phyloP scores from a whole-genome alignment of 257 asterid species.

The Solanum lycopersicoides region DNA sequence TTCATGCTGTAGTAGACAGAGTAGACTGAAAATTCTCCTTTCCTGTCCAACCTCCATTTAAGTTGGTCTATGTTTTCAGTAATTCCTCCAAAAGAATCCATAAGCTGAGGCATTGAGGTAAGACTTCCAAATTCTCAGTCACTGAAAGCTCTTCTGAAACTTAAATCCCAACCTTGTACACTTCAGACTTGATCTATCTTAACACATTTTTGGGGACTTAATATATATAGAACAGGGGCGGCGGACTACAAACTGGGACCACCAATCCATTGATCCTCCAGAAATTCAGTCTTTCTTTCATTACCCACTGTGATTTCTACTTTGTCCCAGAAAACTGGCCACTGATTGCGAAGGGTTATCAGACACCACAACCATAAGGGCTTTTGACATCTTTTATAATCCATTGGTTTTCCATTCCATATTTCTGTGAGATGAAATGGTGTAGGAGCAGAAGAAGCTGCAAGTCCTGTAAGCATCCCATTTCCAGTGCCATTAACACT shows the following conservation, averaged over 20 bases:
- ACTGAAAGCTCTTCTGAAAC: not conserved
- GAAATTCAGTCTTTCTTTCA: not conserved
- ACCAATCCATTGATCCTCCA: not conserved
- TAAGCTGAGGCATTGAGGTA: not conserved
- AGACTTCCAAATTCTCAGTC: not conserved
- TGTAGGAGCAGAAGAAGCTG: constrained; percentile 34
- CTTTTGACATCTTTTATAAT: not conserved
- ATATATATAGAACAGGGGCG: too few species aligned
- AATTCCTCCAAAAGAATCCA: not conserved
- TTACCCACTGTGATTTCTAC: not conserved
- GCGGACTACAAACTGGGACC: not conserved
- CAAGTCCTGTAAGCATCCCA: constrained; percentile 27
- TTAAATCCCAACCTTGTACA: not conserved
- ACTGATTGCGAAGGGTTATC: not conserved
- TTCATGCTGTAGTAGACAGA: not conserved
- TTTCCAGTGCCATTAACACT: constrained; percentile 30
- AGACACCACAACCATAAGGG: not conserved
- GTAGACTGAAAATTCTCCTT: not conserved
- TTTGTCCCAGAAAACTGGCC: not conserved
- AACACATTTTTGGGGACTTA: not conserved
- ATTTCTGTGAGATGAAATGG: not conserved
- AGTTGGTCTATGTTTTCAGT: not conserved
- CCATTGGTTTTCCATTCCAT: not conserved
- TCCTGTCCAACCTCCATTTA: not conserved
- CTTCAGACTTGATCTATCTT: not conserved